A percentile compares a stretch with the other conserved stretches of the same genome.
phyloP scores from a whole-genome alignment of 2,329 filamentous ascomycete genomes.

The Aspergillus sp. region DNA sequence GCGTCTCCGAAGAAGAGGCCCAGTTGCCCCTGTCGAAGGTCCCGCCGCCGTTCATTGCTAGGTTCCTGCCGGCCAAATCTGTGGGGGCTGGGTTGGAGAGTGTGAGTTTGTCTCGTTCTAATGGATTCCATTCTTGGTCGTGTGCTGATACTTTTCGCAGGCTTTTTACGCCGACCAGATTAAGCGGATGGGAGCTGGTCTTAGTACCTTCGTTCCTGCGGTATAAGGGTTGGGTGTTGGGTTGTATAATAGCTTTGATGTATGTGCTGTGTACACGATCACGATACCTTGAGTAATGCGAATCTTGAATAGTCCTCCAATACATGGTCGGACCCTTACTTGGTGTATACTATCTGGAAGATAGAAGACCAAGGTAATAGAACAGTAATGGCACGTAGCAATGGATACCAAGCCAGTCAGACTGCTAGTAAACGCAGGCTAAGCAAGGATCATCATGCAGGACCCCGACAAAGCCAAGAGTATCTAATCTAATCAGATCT shows the following conservation, averaged over 20 bases:
- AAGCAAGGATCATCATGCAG: no score
- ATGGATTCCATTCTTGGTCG: background rate
- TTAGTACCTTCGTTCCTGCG: constrained; percentile 10
- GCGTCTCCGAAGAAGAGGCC: constrained; percentile 16
- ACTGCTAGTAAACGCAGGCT: no score
- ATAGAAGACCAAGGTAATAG: no score
- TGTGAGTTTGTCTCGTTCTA: constrained; percentile 16
- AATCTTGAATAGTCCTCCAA: no score
- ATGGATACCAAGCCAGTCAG: no score
- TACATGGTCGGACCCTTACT: no score
- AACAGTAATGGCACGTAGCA: no score
- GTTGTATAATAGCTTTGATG: constrained; percentile 6
- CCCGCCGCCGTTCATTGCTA: constrained; percentile 13
- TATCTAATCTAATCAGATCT: background rate
- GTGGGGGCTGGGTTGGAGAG: constrained; percentile 22
- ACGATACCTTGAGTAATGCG: background rate
- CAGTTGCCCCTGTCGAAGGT: constrained; percentile 15
- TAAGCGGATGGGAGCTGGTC: constrained; percentile 15
- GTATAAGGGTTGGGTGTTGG: background rate
- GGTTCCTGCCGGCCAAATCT: constrained; percentile 15
- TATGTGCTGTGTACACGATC: constrained; percentile 7
- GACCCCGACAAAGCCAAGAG: background rate
- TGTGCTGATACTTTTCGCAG: constrained; percentile 3
- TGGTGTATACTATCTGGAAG: no score
- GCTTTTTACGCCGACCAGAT: constrained; percentile 21